Conservation (phyloP, 352 stramenopile genomes). For the Phytopythium helicoides region DNA sequence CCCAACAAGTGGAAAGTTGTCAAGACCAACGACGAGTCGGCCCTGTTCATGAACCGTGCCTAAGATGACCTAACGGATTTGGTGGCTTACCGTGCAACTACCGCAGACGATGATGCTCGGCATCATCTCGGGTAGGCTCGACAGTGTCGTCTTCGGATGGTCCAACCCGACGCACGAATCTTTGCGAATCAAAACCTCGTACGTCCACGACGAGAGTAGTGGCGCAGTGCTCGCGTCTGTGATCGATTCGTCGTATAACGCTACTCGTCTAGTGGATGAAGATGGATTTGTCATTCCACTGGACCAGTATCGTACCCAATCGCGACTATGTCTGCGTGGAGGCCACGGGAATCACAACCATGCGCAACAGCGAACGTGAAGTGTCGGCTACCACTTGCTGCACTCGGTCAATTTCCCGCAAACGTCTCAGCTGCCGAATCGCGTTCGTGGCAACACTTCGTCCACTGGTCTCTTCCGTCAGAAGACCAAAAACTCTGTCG, state of each 20-base stretch:
- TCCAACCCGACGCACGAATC: constrained; percentile 24
- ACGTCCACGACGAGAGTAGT: constrained; percentile 29
- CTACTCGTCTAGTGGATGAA: constrained; percentile 35
- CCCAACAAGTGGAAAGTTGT: constrained; percentile 18
- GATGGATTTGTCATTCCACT: constrained; percentile 25
- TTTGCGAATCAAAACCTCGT: constrained; percentile 29
- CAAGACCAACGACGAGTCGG: constrained; percentile 3
- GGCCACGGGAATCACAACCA: constrained; percentile 21
- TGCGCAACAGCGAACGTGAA: constrained; percentile 22
- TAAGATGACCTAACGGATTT: too few relatives aligned
- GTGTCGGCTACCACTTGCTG: constrained; percentile 23
- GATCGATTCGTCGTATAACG: constrained; percentile 19
- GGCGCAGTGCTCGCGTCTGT: constrained; percentile 20
- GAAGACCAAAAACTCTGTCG: constrained; percentile 15
- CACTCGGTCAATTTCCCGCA: constrained; percentile 22
- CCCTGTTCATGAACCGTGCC: too few relatives aligned
- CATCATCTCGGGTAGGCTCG: constrained; percentile 25
- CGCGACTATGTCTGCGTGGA: constrained; percentile 38
- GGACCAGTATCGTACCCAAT: constrained; percentile 34
- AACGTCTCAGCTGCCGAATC: constrained; percentile 14
- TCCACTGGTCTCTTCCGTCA: constrained; percentile 32
- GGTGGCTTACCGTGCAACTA: too few relatives aligned
- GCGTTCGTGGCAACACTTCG: constrained; percentile 23
- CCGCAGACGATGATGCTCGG: constrained; percentile 21
- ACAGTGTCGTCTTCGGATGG: constrained; percentile 42